phyloP scores from a whole-genome alignment of 768 basidiomycete genomes.

The Naganishia randhawae region DNA sequence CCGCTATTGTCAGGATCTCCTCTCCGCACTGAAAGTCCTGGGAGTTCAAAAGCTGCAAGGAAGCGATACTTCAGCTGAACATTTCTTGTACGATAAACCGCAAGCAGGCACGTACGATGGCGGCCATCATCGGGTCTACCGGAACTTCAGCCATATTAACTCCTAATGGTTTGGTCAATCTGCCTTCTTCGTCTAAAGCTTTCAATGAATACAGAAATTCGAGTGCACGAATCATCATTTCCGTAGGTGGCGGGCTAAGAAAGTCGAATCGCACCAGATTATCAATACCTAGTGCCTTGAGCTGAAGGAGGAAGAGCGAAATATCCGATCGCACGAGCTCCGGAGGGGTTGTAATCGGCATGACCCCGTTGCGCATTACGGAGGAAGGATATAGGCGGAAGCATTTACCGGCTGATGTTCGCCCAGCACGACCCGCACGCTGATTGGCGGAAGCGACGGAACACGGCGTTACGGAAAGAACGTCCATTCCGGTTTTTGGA shows the following conservation, averaged over 20 bases:
- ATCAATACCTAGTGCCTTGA: conserved; percentile 91
- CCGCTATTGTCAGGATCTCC: conserved; percentile 90
- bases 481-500: conserved; percentile 76
- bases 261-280: conserved; percentile 91
- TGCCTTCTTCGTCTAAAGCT: conserved; percentile 73
- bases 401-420: conserved; percentile 86
- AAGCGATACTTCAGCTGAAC: not conserved
- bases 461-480: conserved; percentile 74
- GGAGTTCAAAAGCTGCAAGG: conserved; percentile 71
- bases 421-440: conserved; percentile 88
- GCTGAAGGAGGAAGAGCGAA: conserved; percentile 82
- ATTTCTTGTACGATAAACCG: too few species aligned
- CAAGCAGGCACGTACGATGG: conserved; percentile 64
- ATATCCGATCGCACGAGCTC: conserved; percentile 90
- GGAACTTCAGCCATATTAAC: conserved; percentile 89
- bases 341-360: conserved; percentile 71
- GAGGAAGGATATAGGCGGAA: conserved; percentile 80
- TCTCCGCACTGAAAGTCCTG: conserved; percentile 84
- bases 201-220: conserved; percentile 76
- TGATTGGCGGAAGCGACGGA: conserved; percentile 88
- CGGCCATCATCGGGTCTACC: conserved; percentile 85
- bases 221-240: conserved; percentile 76
- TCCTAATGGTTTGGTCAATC: conserved; percentile 70
- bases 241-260: conserved; percentile 81
- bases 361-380: conserved; percentile 54